phyloP scores from a whole-genome alignment of 257 asterid genomes.

The Salvia splendens region DNA sequence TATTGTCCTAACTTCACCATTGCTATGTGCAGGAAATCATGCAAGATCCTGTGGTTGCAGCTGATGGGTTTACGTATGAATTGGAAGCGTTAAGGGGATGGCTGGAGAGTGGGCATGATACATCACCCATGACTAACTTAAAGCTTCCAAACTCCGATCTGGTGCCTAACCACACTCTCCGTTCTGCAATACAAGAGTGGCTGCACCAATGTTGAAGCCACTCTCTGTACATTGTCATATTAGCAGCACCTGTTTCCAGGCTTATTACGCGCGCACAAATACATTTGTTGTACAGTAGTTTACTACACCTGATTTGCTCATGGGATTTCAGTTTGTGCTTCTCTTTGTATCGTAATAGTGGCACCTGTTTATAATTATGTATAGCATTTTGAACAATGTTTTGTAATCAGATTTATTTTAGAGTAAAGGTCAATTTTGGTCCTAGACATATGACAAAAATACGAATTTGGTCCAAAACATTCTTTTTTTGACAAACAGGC shows the following conservation, averaged over 20 bases:
- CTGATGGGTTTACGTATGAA: slow-evolving; percentile 88
- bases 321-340: too few species aligned
- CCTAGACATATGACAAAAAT: too few species aligned
- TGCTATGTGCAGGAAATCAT: slow-evolving; percentile 64
- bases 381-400: not conserved
- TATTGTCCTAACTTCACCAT: not conserved
- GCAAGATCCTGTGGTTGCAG: slow-evolving; percentile 93
- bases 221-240: slow-evolving; percentile 19
- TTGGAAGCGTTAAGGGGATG: slow-evolving; percentile 86
- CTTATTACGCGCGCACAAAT: slow-evolving; percentile 3
- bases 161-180: slow-evolving; percentile 79
- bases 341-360: too few species aligned
- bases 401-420: not conserved
- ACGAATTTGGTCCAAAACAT: too few species aligned
- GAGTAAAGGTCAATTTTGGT: too few species aligned
- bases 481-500: too few species aligned
- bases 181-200: slow-evolving; percentile 96
- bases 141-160: slow-evolving; percentile 56
- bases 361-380: too few species aligned
- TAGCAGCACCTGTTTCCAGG: slow-evolving; percentile 8
- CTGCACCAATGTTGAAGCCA: slow-evolving; percentile 46
- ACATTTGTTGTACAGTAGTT: slow-evolving; percentile 13
- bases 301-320: too few species aligned
- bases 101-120: slow-evolving; percentile 78
- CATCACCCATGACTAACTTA: slow-evolving; percentile 86